phyloP scores from a whole-genome alignment of 139 green algal genomes.

The Pycnococcus provasolii region DNA sequence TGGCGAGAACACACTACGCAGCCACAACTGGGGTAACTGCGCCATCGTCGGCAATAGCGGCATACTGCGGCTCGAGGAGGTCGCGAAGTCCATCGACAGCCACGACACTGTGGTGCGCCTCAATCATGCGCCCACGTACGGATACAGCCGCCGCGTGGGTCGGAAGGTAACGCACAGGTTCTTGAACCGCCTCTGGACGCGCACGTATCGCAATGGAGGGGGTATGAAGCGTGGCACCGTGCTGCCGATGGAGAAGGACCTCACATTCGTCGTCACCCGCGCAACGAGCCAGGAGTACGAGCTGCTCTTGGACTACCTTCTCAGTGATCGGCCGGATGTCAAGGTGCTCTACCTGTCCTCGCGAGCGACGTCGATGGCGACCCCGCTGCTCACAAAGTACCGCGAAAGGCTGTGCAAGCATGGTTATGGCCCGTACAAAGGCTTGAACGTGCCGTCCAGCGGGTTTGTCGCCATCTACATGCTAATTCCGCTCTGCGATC shows the following conservation, averaged over 20 bases:
- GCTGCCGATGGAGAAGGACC: constrained; percentile 25
- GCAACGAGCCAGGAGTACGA: constrained; percentile 25
- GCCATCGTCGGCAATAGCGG: constrained; percentile 20
- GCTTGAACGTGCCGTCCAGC: constrained; percentile 26
- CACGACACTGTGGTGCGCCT: constrained; percentile 22
- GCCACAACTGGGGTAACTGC: constrained; percentile 19
- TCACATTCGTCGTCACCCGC: constrained; percentile 17
- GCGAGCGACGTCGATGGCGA: constrained; percentile 13
- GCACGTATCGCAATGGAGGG: constrained; percentile 20
- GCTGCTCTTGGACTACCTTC: constrained; percentile 23
- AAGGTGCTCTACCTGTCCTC: constrained; percentile 14
- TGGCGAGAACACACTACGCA: constrained; percentile 9
- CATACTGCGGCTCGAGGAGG: constrained; percentile 13
- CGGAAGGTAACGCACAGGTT: constrained; percentile 19
- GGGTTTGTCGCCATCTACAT: constrained; percentile 25
- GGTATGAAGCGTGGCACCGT: constrained; percentile 17
- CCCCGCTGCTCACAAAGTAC: constrained; percentile 16
- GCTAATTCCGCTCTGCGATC: constrained; percentile 22
- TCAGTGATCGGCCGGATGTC: constrained; percentile 19
- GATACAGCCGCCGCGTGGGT: constrained; percentile 13
- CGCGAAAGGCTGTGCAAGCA: constrained; percentile 16
- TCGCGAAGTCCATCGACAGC: constrained; percentile 15
- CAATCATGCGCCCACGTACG: constrained; percentile 14
- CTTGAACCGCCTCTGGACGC: constrained; percentile 25
- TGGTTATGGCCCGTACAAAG: constrained; percentile 18